A percentile compares a stretch with the other conserved stretches of the same genome.
phyloP scores from a whole-genome alignment of 1,139 yeast genomes.

The Candida albicans region DNA sequence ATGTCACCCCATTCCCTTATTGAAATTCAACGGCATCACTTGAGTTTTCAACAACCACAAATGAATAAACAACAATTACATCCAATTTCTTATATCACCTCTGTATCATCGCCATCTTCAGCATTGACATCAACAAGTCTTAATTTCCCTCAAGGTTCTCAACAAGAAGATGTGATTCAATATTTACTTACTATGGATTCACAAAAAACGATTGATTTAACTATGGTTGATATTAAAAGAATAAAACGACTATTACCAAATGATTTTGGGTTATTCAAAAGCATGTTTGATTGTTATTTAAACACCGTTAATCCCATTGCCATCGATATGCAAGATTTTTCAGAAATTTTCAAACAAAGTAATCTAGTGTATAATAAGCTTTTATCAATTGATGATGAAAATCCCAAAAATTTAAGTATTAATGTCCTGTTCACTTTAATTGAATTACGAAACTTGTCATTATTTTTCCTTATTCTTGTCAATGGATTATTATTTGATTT shows the following conservation, averaged over 20 bases:
- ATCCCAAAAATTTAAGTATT: conserved; percentile 11
- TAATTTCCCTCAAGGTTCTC: background rate
- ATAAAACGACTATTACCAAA: conserved; percentile 20
- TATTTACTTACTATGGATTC: conserved; percentile 13
- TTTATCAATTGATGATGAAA: conserved; percentile 15
- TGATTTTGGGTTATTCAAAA: conserved; percentile 12
- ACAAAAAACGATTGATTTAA: conserved; percentile 11
- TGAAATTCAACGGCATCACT: too few species aligned
- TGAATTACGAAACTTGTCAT: conserved; percentile 17
- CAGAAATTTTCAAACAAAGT: conserved; percentile 12
- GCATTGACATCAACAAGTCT: background rate
- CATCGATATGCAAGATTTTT: conserved; percentile 18
- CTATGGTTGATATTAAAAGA: conserved; percentile 19
- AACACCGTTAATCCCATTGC: conserved; percentile 18
- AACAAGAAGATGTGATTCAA: conserved; percentile 11
- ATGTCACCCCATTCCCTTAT: too few species aligned
- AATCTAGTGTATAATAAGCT: conserved; percentile 12
- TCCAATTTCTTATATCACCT: background rate
- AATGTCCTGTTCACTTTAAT: conserved; percentile 12
- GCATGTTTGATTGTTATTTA: conserved; percentile 17
- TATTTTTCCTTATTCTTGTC: conserved; percentile 23
- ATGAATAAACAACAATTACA: background rate
- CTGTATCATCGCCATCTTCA: background rate
- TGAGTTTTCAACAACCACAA: background rate
- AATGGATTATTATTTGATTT: conserved; percentile 24